phyloP scores from a whole-genome alignment of 192 early-diverging fungal genomes.

The Coemansia furcata region DNA sequence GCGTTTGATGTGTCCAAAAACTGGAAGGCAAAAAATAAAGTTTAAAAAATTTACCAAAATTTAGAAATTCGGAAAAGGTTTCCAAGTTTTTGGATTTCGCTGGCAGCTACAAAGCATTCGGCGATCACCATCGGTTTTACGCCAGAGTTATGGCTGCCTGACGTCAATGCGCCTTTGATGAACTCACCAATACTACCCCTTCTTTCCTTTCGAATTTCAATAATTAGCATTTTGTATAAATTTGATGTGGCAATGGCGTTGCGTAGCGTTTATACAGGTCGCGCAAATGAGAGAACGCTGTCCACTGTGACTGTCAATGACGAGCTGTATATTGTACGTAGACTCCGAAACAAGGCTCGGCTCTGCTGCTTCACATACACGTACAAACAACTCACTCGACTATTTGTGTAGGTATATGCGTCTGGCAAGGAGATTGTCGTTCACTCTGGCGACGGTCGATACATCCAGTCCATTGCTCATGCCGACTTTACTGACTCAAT shows the following conservation, averaged over 20 bases:
- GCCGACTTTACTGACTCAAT: slow-evolving; percentile 11
- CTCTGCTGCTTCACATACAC: neutral
- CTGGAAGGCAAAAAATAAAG: neutral
- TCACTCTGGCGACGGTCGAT: slow-evolving; percentile 13
- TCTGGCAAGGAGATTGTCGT: slow-evolving; percentile 44
- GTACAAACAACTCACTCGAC: neutral
- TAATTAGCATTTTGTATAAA: neutral
- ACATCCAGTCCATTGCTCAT: slow-evolving; percentile 34
- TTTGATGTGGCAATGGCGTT: slow-evolving; percentile 28
- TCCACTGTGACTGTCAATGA: neutral
- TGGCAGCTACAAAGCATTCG: neutral
- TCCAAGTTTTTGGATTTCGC: neutral
- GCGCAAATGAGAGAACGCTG: slow-evolving; percentile 45
- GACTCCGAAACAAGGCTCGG: neutral
- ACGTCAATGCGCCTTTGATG: neutral
- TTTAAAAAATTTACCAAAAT: neutral
- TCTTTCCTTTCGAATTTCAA: neutral
- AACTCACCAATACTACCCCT: neutral
- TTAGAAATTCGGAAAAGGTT: no score
- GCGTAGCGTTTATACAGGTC: slow-evolving; percentile 41
- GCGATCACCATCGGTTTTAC: neutral
- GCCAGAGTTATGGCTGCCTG: neutral
- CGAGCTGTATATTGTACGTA: slow-evolving; percentile 44
- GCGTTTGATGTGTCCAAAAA: no score
- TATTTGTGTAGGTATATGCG: slow-evolving; percentile 33